Percentiles rank a stretch among this genome's conserved stretches.
These are phyloP conservation scores for Salix exigua DNA, from an alignment of 345 rosid species.

Conservation along the genomic window DNA sequence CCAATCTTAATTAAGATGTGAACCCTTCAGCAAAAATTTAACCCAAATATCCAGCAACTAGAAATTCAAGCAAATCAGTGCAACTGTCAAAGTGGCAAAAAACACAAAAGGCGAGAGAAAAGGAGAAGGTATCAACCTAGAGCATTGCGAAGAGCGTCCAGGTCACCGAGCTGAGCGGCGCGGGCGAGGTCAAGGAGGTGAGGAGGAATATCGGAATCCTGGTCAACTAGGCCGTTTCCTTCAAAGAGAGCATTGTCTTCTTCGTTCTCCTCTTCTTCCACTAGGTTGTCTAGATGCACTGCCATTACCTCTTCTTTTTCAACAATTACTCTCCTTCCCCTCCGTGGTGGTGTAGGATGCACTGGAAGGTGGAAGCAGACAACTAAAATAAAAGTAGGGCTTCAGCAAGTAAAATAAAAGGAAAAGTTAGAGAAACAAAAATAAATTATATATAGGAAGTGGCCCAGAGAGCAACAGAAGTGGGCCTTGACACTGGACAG, in stretches of 20 bases:
- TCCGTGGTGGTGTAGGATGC: background rate
- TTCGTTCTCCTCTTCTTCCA: slow-evolving; percentile 63
- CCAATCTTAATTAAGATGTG: background rate
- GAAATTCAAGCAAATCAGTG: background rate
- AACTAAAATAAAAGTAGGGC: background rate
- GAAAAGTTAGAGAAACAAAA: too few species aligned
- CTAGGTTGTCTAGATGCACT: slow-evolving; percentile 61
- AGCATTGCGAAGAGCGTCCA: slow-evolving; percentile 64
- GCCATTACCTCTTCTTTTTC: slow-evolving; percentile 46
- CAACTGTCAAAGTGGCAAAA: background rate
- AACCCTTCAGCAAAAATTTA: background rate
- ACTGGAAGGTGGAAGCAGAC: background rate
- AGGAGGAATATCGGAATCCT: slow-evolving; percentile 55
- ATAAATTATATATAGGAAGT: too few species aligned
- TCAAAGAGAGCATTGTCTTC: slow-evolving; percentile 62
- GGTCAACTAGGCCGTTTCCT: slow-evolving; percentile 48
- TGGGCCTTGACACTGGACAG: background rate
- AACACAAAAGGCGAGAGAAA: background rate
- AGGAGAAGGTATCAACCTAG: slow-evolving; percentile 39
- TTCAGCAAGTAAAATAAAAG: background rate
- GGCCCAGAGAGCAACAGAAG: background rate
- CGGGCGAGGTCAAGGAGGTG: slow-evolving; percentile 67
- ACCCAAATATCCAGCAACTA: background rate
- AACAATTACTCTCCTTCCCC: background rate
- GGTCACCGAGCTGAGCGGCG: slow-evolving; percentile 65